phyloP scores from a whole-genome alignment of 352 stramenopile species.

The Phytophthora pseudosyringae region DNA sequence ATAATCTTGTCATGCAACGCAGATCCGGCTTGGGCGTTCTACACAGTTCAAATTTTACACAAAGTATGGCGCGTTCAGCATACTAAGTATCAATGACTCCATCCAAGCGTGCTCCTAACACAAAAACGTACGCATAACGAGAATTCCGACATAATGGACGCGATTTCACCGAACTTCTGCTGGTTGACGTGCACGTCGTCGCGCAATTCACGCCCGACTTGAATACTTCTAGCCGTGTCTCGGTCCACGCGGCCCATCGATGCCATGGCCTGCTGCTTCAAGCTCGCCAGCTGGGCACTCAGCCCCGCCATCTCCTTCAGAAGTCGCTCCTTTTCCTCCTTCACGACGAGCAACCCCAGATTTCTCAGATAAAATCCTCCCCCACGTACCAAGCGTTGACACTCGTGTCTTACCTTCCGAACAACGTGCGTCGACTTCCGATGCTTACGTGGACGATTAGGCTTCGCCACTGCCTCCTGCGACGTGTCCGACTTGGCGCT shows the following conservation, averaged over 20 bases:
- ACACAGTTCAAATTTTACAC: background rate
- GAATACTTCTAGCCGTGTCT: constrained; percentile 16
- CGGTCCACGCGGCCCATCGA: constrained; percentile 18
- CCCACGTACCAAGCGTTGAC: no score
- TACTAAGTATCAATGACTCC: background rate
- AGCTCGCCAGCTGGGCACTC: constrained; percentile 29
- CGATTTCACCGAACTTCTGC: constrained; percentile 32
- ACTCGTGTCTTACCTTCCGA: constrained; percentile 22
- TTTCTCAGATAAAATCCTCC: background rate
- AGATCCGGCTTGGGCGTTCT: constrained; percentile 27
- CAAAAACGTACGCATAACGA: constrained; percentile 21
- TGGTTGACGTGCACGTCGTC: constrained; percentile 39
- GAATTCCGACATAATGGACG: constrained; percentile 44
- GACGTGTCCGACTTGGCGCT: background rate
- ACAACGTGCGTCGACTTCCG: constrained; percentile 33
- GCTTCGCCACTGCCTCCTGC: background rate
- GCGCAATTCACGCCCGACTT: constrained; percentile 27
- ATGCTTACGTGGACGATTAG: constrained; percentile 23
- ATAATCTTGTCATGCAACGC: constrained; percentile 24
- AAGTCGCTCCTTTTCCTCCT: constrained; percentile 46
- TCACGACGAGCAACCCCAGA: background rate
- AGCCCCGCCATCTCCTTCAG: constrained; percentile 33
- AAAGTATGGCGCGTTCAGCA: background rate
- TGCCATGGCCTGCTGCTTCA: constrained; percentile 35
- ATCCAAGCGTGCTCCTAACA: background rate